A percentile compares a stretch with the other conserved stretches of the same genome.
Conservation (phyloP, 805 yeast species). For the Yarrowia sp. region DNA sequence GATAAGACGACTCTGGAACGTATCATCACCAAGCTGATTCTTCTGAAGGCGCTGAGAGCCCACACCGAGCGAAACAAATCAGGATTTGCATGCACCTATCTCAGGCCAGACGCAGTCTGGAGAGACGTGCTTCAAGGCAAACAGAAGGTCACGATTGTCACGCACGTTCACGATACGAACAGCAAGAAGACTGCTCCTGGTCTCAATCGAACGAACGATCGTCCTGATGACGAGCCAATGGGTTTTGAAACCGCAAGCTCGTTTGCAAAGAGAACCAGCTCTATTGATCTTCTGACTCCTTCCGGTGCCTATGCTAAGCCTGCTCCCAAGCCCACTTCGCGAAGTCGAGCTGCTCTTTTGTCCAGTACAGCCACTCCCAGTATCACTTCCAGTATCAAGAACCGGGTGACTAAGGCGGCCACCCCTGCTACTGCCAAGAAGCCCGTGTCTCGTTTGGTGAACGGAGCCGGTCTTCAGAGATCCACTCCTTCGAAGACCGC, state of each 20-base stretch:
- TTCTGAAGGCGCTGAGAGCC: slow-evolving; percentile 71
- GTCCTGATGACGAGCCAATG: neutral
- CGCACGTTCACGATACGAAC: slow-evolving; percentile 13
- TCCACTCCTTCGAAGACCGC: neutral
- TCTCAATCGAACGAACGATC: neutral
- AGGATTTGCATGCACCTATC: slow-evolving; percentile 84
- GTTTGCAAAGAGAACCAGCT: slow-evolving; percentile 17
- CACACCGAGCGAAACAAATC: slow-evolving; percentile 69
- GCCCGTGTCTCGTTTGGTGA: slow-evolving; percentile 3
- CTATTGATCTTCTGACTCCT: slow-evolving; percentile 4
- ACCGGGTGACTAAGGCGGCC: slow-evolving; percentile 4
- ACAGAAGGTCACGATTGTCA: slow-evolving; percentile 42
- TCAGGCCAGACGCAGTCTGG: slow-evolving; percentile 67
- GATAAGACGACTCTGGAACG: slow-evolving; percentile 79
- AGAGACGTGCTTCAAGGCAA: slow-evolving; percentile 55
- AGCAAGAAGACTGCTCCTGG: neutral
- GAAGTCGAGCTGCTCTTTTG: slow-evolving; percentile 15
- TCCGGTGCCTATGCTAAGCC: neutral
- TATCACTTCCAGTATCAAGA: neutral
- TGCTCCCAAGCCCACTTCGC: slow-evolving; percentile 13
- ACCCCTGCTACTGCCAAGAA: neutral
- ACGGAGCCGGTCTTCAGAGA: slow-evolving; percentile 3
- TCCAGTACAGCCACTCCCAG: neutral
- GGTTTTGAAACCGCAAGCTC: slow-evolving; percentile 18
- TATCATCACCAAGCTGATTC: slow-evolving; percentile 76